phyloP scores from a whole-genome alignment of 176 grass and related monocot species.

The Pontederia paniculata region DNA sequence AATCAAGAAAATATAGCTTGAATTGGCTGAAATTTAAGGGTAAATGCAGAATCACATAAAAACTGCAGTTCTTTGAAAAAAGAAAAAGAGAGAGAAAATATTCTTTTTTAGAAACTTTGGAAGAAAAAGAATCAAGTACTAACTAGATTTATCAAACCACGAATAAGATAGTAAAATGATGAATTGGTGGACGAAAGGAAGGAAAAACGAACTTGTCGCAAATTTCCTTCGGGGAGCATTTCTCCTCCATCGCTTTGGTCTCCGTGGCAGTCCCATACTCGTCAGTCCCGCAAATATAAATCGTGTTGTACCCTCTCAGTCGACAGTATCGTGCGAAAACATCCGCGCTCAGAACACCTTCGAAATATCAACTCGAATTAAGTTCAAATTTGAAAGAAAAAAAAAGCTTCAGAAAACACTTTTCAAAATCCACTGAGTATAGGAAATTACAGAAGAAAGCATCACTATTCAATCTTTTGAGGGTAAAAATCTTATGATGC shows the following conservation, averaged over 20 bases:
- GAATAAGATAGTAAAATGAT: background rate
- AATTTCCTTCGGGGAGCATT: conserved; percentile 89
- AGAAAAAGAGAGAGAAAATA: no score
- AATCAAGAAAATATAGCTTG: no score
- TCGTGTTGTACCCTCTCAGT: conserved; percentile 70
- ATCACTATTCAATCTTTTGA: no score
- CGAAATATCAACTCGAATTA: background rate
- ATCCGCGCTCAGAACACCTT: conserved; percentile 92
- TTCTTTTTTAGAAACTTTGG: no score
- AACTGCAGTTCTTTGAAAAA: no score
- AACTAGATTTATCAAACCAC: no score
- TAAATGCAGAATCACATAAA: no score
- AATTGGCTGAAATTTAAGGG: no score
- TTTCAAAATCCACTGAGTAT: background rate
- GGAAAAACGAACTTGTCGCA: conserved; percentile 66
- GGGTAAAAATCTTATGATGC: no score
- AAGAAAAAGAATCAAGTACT: no score
- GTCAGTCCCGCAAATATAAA: conserved; percentile 94
- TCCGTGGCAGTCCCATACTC: conserved; percentile 97
- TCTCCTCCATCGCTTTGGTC: conserved; percentile 97
- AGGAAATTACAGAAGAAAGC: no score
- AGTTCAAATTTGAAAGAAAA: background rate
- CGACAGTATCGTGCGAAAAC: conserved; percentile 92
- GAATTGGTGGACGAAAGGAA: background rate
- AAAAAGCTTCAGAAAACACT: background rate